Evolutionary conservation across 2,329 filamentous ascomycete species (phyloP).

Genomic region (Paraphoma chrysanthemicola): DNA sequence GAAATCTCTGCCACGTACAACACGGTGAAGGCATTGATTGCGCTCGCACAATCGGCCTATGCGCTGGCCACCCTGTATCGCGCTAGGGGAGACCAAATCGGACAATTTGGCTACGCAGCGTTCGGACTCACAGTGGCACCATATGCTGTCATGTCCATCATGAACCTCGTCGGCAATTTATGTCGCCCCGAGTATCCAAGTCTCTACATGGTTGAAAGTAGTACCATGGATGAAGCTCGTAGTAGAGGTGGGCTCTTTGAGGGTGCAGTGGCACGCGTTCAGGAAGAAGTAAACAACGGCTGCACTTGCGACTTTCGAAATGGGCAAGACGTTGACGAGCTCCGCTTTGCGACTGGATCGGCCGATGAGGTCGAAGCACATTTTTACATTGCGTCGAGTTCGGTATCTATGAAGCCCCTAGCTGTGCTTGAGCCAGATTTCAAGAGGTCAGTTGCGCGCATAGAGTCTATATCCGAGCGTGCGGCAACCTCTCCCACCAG

Average conservation of each 20-base stretch:
- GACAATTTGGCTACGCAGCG: conserved; percentile 43
- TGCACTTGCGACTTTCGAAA: background rate
- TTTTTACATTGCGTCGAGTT: background rate
- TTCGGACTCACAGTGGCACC: conserved; percentile 47
- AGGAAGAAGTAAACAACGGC: conserved; percentile 5
- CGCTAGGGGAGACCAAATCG: conserved; percentile 36
- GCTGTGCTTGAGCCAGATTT: too few species aligned
- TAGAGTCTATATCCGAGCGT: too few species aligned
- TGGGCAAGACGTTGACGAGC: conserved; percentile 6
- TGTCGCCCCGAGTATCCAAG: conserved; percentile 36
- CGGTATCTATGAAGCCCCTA: background rate
- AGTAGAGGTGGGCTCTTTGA: conserved; percentile 27
- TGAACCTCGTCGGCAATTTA: conserved; percentile 42
- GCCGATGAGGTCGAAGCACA: background rate
- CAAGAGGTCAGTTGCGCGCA: too few species aligned
- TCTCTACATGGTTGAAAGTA: conserved; percentile 35
- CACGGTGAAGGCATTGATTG: conserved; percentile 28
- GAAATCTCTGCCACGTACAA: conserved; percentile 30
- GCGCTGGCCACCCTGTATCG: conserved; percentile 35
- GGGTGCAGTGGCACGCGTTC: conserved; percentile 25
- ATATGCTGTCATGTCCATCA: conserved; percentile 45
- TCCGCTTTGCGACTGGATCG: conserved; percentile 2
- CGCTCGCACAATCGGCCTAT: conserved; percentile 37
- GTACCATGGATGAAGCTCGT: conserved; percentile 39
- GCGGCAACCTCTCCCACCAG: background rate